phyloP scores from a whole-genome alignment of 2,329 filamentous ascomycete genomes.

The Pyrenophora teres region DNA sequence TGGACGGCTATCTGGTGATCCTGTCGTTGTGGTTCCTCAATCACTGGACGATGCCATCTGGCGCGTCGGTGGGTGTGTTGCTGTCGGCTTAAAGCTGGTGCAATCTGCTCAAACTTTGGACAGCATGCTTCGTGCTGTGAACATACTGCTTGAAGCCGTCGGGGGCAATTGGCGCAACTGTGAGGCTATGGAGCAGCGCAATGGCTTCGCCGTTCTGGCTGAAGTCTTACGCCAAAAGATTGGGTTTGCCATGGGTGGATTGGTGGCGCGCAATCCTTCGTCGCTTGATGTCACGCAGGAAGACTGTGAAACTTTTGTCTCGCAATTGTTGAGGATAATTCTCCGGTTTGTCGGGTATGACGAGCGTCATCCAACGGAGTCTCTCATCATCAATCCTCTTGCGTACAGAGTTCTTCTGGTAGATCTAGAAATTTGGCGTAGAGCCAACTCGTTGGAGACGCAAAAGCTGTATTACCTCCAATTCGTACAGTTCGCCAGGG shows the following conservation, averaged over 20 bases:
- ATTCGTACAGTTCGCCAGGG: slow-evolving; percentile 84
- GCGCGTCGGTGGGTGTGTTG: slow-evolving; percentile 89
- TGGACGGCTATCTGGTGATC: slow-evolving; percentile 79
- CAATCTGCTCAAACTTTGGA: slow-evolving; percentile 74
- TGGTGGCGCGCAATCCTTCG: slow-evolving; percentile 56
- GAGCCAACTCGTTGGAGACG: slow-evolving; percentile 69
- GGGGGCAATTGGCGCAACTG: slow-evolving; percentile 95
- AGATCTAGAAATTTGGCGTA: slow-evolving; percentile 91
- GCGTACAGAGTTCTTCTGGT: slow-evolving; percentile 91
- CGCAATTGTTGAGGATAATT: slow-evolving; percentile 73
- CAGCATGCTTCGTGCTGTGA: slow-evolving; percentile 74
- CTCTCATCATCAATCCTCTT: slow-evolving; percentile 92
- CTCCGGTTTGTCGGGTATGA: slow-evolving; percentile 90
- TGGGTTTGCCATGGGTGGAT: slow-evolving; percentile 54
- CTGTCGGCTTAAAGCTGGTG: slow-evolving; percentile 81
- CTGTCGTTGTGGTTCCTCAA: slow-evolving; percentile 79
- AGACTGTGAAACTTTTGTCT: slow-evolving; percentile 58
- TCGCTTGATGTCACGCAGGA: slow-evolving; percentile 40
- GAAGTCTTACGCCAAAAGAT: slow-evolving; percentile 84
- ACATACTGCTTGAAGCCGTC: slow-evolving; percentile 84
- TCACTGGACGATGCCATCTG: slow-evolving; percentile 90
- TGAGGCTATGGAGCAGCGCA: slow-evolving; percentile 95
- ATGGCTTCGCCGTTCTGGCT: slow-evolving; percentile 87
- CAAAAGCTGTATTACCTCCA: slow-evolving; percentile 93
- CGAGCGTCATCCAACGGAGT: slow-evolving; percentile 76